Evolutionary conservation across 768 basidiomycete species (phyloP), one percentile per base, ranked within the genome.

Genomic region (Collybiopsis confluens): DNA sequence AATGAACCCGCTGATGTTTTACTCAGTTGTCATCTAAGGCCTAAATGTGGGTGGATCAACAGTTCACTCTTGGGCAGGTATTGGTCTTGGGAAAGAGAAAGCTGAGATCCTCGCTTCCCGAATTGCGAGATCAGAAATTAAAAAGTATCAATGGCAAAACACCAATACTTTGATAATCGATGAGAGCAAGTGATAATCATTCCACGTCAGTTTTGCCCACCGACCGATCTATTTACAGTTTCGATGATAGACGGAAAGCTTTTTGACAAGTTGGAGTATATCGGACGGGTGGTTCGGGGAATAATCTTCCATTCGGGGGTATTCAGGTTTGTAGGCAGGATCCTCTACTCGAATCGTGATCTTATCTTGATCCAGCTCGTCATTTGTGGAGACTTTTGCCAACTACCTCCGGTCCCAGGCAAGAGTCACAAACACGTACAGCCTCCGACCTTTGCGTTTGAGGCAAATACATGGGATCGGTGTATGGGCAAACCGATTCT

Each of bases 361-460:
- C 18, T 21, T 8, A 21, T 20, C n/a, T 52, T n/a, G 16, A 15
- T 43, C 18, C 55, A 89, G 84, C 76, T 90, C 45, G 75, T 90
- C 27, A 65, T 90, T 6, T 83, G 85, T 1, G 89, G 89, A 0
- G 89, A 92, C 65, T 91, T n/a, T n/a, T n/a, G n/a, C n/a, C n/a
- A n/a, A n/a, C n/a, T n/a, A 0, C 88, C 89, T 1, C 89, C 89
- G 1, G 86, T 91, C 1, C 71, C 75, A 3, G 74, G 76, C n/a
- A 56, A 69, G 49, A 71, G 62, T 45, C 58, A 68, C 33, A 30
- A 67, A 8, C 27, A 64, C 33, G 69, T 69, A 5, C 79, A 83
- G 35, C 70, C 76, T 1, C 73, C 81, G 9, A 71, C 67, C 2
- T 90, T 83, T 62, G 79, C 83, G 8, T 92, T 92, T 60, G 80